phyloP scores from a whole-genome alignment of 2,329 filamentous ascomycete genomes.

The Pseudogymnoascus sp. region DNA sequence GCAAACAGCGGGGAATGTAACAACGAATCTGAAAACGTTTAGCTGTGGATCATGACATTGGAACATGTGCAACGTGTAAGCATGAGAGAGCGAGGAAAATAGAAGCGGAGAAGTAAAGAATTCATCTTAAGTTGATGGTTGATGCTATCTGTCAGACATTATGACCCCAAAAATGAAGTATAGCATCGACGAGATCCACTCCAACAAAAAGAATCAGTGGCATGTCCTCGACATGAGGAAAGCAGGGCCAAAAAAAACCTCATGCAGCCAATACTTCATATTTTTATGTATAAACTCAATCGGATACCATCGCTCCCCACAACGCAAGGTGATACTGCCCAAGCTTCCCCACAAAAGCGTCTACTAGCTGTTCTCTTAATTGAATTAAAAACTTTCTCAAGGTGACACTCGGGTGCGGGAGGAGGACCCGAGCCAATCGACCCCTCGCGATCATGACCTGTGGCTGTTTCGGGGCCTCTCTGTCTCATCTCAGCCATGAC shows the following conservation, averaged over 20 bases:
- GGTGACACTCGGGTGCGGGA: background rate
- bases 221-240: background rate
- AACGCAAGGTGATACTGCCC: background rate
- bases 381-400: background rate
- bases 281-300: background rate
- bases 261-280: background rate
- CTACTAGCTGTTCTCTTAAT: background rate
- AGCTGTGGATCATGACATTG: background rate
- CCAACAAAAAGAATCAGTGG: background rate
- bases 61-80: background rate
- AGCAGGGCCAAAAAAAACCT: background rate
- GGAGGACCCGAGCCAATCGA: background rate
- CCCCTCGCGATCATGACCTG: background rate
- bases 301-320: background rate
- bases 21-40: background rate
- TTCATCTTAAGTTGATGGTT: background rate
- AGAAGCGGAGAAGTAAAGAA: background rate
- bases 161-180: background rate
- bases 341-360: background rate
- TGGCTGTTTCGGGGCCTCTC: background rate
- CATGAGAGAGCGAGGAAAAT: background rate
- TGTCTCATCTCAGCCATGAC: background rate
- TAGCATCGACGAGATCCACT: background rate
- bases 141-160: background rate
- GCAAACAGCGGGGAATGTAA: background rate